Base-by-base conservation (phyloP, 495 filamentous ascomycete species). In the Penicillium robsamsonii region DNA sequence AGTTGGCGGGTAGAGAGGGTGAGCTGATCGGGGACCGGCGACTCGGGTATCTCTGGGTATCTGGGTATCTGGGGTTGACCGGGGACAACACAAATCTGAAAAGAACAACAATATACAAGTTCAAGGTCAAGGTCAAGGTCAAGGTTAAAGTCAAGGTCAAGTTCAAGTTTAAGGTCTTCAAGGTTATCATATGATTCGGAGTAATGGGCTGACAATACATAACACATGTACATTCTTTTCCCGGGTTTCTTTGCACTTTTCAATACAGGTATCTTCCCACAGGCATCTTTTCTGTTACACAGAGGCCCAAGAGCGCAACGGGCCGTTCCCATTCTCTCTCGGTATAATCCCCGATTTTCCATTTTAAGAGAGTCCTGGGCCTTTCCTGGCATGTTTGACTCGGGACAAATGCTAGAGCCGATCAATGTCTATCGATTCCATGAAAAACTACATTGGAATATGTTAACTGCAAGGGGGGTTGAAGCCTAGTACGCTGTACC, bases 251-350 rank as follows among this genome's bases (percentile, higher is more conserved):
- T 22, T 1, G 22, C 22, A 22, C 22, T 22, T 22, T 22, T 22
- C 2, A 22, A 22, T 22, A 22, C 22, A 22, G 22, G n/a, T n/a
- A n/a, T n/a, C n/a, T n/a, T n/a, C n/a, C n/a, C n/a, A n/a, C n/a
- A n/a, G n/a, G n/a, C n/a, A n/a, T n/a, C n/a, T n/a, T n/a, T n/a
- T n/a, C 4, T 27, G 48, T 41, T 42, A 52, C 37, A 42, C 48
- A 46, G 24, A 51, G 35, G 33, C 41, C 33, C 22, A 41, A 48
- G 31, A 46, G 41, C 50, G 35, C 35, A 38, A 38, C 29, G 46
- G 46, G 31, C 46, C 46, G 46, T 49, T 49, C 46, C 46, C 31
- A 35, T 49, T 49, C 45, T 47, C 22, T 40, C 22, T 50, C 24
- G 48, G 48, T 22, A 40, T 38, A 38, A 50, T 37, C 46, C 46